A percentile compares a stretch with the other conserved stretches of the same genome.
These are phyloP conservation scores for Penicillium sp. DNA, from an alignment of 2,329 filamentous ascomycete species.

Conservation along the genomic window DNA sequence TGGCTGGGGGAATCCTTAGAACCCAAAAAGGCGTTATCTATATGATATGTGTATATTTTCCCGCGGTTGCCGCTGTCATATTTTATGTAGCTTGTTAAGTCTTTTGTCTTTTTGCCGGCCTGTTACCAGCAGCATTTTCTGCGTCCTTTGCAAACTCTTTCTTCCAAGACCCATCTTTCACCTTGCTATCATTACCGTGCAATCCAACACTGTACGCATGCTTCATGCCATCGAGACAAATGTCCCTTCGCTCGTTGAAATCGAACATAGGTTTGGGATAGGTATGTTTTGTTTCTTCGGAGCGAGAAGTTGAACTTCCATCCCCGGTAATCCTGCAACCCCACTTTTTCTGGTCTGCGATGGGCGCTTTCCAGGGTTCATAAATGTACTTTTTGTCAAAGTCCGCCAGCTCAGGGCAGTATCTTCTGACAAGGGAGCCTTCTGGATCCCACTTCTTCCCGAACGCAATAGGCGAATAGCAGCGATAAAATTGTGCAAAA, in stretches of 20 bases:
- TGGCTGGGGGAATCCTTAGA: too few relatives aligned
- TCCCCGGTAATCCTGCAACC: slow-evolving; percentile 62
- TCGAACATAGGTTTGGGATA: slow-evolving; percentile 80
- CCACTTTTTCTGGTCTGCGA: slow-evolving; percentile 67
- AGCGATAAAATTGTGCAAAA: slow-evolving; percentile 41
- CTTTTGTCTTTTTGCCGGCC: background rate
- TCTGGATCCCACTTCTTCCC: slow-evolving; percentile 73
- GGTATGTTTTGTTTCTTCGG: slow-evolving; percentile 39
- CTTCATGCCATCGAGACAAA: slow-evolving; percentile 68
- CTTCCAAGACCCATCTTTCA: slow-evolving; percentile 59
- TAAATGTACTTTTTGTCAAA: slow-evolving; percentile 71
- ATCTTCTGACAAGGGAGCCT: slow-evolving; percentile 60
- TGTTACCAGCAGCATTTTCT: background rate
- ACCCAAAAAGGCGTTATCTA: too few relatives aligned
- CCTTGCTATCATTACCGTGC: slow-evolving; percentile 59
- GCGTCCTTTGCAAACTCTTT: slow-evolving; percentile 41
- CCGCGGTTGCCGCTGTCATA: background rate
- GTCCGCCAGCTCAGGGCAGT: slow-evolving; percentile 64
- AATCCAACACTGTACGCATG: slow-evolving; percentile 65
- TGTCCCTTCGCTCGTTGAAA: slow-evolving; percentile 60
- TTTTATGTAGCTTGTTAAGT: background rate
- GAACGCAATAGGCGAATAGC: slow-evolving; percentile 63
- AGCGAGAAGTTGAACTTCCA: slow-evolving; percentile 44
- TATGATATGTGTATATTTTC: background rate
- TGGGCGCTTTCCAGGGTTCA: slow-evolving; percentile 73